phyloP scores from a whole-genome alignment of 2,329 filamentous ascomycete species.

The Aotearoamyces nothofagi region DNA sequence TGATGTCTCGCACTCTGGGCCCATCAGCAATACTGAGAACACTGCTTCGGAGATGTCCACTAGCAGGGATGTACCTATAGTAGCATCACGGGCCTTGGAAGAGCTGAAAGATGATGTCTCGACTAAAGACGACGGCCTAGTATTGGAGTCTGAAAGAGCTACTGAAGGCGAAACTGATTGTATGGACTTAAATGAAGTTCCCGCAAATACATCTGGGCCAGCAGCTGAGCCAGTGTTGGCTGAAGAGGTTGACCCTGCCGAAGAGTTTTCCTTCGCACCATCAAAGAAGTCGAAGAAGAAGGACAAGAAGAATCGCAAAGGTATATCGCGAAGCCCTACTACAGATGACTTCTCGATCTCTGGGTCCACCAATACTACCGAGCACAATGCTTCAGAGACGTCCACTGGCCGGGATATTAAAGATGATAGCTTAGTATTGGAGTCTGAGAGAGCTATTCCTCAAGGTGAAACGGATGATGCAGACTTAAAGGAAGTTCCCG shows the following conservation, averaged over 20 bases:
- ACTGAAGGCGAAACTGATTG: background rate
- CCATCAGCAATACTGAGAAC: too few species aligned
- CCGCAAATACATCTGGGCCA: background rate
- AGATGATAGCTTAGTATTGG: too few species aligned
- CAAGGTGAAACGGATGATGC: background rate
- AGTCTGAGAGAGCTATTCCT: too few species aligned
- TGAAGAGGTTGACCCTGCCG: background rate
- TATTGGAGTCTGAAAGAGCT: too few species aligned
- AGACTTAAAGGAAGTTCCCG: background rate
- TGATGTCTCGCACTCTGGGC: too few species aligned
- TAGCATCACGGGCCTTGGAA: background rate
- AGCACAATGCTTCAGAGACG: too few species aligned
- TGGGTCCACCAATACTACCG: too few species aligned
- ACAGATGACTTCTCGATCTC: too few species aligned
- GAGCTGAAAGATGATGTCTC: background rate
- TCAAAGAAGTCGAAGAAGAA: constrained; percentile 4
- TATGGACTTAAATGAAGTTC: background rate
- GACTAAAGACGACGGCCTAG: background rate
- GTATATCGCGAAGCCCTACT: background rate
- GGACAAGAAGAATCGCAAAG: constrained; percentile 3
- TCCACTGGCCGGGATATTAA: too few species aligned
- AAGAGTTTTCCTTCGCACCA: background rate
- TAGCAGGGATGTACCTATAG: too few species aligned
- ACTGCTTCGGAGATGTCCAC: too few species aligned
- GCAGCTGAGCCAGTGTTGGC: constrained; percentile 2